These are phyloP conservation scores for Yamadazyma trypodendri DNA, from an alignment of 1,139 yeast species.

Conservation along the genomic window DNA sequence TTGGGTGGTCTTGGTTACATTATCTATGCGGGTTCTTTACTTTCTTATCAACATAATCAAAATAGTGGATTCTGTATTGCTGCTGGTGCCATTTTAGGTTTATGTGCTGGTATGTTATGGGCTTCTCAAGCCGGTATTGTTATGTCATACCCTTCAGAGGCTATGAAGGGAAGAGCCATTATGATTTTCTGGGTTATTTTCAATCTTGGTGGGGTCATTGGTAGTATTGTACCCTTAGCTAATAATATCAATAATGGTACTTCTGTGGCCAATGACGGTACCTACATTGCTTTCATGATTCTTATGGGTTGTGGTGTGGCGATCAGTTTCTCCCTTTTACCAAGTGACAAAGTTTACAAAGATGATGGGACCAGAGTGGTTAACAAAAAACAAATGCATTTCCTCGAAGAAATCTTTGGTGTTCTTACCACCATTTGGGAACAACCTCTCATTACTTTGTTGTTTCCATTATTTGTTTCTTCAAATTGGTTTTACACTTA, in stretches of 20 bases:
- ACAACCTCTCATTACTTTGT: constrained; percentile 47
- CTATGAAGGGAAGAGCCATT: constrained; percentile 53
- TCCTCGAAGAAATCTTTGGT: constrained; percentile 45
- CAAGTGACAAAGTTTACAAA: constrained; percentile 50
- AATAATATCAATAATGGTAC: constrained; percentile 41
- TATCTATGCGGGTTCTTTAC: constrained; percentile 52
- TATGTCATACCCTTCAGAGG: constrained; percentile 60
- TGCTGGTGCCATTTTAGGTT: constrained; percentile 60
- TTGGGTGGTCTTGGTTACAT: constrained; percentile 60
- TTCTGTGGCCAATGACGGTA: constrained; percentile 49
- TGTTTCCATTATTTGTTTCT: constrained; percentile 63
- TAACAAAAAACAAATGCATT: constrained; percentile 43
- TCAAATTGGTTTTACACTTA: constrained; percentile 69
- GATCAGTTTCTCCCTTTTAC: constrained; percentile 49
- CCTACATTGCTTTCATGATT: constrained; percentile 58
- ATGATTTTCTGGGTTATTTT: constrained; percentile 63
- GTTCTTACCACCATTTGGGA: constrained; percentile 36
- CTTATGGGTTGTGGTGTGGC: constrained; percentile 15
- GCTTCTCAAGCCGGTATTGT: constrained; percentile 61
- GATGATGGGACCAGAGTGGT: constrained; percentile 36
- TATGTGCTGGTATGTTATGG: constrained; percentile 60
- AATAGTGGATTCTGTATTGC: constrained; percentile 27
- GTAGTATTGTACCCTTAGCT: constrained; percentile 57
- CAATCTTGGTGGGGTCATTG: constrained; percentile 64
- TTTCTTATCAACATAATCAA: constrained; percentile 21